Evolutionary conservation across 768 basidiomycete genomes (phyloP), one percentile per base, ranked within the genome.

Genomic region (Agrocybe praecox): DNA sequence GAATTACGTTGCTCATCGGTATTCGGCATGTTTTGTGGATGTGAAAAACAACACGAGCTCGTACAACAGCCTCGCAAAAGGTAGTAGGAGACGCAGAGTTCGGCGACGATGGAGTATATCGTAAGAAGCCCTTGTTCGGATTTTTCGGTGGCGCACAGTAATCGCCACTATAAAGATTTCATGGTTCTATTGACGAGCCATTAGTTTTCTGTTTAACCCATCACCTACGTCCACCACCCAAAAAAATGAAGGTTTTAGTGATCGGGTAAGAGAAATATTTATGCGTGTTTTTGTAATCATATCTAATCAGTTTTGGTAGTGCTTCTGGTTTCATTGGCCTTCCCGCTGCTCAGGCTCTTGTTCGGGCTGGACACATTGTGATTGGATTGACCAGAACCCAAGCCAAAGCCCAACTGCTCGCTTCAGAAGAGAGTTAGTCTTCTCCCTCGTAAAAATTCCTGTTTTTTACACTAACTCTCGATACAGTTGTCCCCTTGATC

Each of bases 351-450:
- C 51, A 52, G 24, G 51, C 51, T 22, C 40, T 52, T 12, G 51
- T 52, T 18, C 51, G 51, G 17, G 51, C 51, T 17, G 51, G 51
- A 1, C 51, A 52, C 51, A 42, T 42, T 52, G 51, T 52, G 2
- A 52, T 52, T 17, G 51, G 51, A 17, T 29, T 24, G 19, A 52
- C 51, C 9, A 33, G 51, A 22, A 24, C 51, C 26, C 40, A 36
- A 40, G 51, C 40, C 1, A 52, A 52, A 19, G 51, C 40, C 21
- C 42, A 52, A 21, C 51, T 40, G 21, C 51, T 52, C 17, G 51
- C 22, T 42, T 33, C 11, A 2, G 51, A 52, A 29, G 51, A 52
- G 23, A 52, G 51, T 52, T 6, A 52, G 51, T 29, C 2, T 42
- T 11, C 21, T 21, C 11, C 18, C 42, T 40, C 14, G 36, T 40